These are phyloP conservation scores for Leccinum angustisporum DNA, from an alignment of 1,284 basidiomycete species.

Conservation along the genomic window DNA sequence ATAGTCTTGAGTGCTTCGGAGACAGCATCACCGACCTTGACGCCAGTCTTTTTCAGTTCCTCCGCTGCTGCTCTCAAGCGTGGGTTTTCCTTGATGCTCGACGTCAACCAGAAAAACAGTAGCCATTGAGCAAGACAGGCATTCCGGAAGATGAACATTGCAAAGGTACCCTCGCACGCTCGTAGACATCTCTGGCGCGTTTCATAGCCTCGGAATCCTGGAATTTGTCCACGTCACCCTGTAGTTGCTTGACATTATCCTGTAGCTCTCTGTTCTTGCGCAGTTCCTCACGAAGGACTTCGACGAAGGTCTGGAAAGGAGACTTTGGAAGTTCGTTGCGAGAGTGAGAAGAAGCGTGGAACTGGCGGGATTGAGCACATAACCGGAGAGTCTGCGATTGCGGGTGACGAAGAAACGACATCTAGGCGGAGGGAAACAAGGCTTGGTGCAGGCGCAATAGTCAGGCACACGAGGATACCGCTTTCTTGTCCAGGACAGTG, in stretches of 20 bases:
- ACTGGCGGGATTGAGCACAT: constrained; percentile 40
- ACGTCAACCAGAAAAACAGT: constrained; percentile 62
- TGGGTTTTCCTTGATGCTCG: constrained; percentile 97
- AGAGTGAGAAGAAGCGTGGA: constrained; percentile 68
- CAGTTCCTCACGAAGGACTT: constrained; percentile 90
- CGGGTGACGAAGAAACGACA: constrained; percentile 7
- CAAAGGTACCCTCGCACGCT: constrained; percentile 81
- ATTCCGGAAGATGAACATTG: constrained; percentile 2
- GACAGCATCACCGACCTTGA: constrained; percentile 93
- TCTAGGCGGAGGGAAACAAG: too few relatives aligned
- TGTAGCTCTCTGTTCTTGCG: constrained; percentile 93
- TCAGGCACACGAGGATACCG: too few relatives aligned
- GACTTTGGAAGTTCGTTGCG: constrained; percentile 78
- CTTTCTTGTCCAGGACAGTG: too few relatives aligned
- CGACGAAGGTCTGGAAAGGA: constrained; percentile 95
- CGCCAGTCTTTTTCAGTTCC: constrained; percentile 84
- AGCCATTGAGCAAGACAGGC: constrained; percentile 7
- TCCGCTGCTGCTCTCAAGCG: constrained; percentile 87
- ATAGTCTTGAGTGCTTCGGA: constrained; percentile 85
- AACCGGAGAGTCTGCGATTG: constrained; percentile 39
- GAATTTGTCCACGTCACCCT: constrained; percentile 95
- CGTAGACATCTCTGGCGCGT: constrained; percentile 86
- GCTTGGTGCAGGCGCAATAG: too few relatives aligned
- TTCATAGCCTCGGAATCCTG: constrained; percentile 98
- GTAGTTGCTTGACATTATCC: constrained; percentile 95